Percentiles rank a stretch among this genome's conserved stretches.
phyloP scores from a whole-genome alignment of 139 green algal genomes.

The Closterium sp. region DNA sequence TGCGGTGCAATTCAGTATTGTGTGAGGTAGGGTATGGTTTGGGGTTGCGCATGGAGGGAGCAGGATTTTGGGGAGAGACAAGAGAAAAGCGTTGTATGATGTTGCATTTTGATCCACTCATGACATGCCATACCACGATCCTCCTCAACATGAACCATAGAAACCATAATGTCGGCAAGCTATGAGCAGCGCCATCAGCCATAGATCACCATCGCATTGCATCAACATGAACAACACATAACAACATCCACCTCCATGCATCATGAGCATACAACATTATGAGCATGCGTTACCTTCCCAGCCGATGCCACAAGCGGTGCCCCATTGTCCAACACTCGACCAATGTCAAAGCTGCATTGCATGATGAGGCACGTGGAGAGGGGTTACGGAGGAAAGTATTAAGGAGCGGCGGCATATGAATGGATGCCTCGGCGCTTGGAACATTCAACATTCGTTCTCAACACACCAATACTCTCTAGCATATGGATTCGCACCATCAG shows the following conservation, averaged over 20 bases:
- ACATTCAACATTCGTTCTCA: neutral
- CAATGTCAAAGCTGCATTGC: constrained; percentile 65
- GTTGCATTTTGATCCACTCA: too few species aligned
- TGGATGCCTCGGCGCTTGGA: neutral
- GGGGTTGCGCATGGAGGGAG: too few species aligned
- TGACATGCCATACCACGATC: too few species aligned
- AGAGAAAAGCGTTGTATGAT: too few species aligned
- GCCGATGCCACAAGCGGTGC: constrained; percentile 74
- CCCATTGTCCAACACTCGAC: constrained; percentile 68
- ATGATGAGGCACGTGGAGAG: neutral
- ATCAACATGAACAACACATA: neutral
- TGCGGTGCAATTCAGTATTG: neutral
- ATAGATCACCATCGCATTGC: neutral
- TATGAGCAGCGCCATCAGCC: neutral
- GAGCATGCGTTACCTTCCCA: constrained; percentile 62
- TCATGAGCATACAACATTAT: neutral
- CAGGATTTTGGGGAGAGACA: too few species aligned
- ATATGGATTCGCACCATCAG: neutral
- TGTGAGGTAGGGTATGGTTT: too few species aligned
- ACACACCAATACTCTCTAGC: neutral
- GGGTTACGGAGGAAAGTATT: neutral
- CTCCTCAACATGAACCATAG: neutral
- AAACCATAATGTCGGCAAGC: neutral
- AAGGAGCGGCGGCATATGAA: neutral
- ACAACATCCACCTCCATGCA: neutral